These are phyloP conservation scores for Aureobasidium sp. DNA, from an alignment of 2,329 filamentous ascomycete species.

Conservation along the genomic window DNA sequence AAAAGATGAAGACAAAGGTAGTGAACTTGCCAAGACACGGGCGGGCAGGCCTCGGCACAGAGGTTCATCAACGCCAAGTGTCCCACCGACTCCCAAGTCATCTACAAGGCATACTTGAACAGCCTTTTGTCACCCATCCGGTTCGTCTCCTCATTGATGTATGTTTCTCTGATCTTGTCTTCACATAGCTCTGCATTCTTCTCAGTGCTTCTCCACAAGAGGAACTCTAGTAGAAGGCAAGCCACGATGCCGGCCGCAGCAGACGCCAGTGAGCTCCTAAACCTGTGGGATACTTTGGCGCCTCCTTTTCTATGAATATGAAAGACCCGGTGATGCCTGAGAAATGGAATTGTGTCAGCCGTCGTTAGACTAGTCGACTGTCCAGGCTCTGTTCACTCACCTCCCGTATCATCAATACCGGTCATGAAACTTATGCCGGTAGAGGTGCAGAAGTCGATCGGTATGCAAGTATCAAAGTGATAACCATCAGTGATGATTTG, in stretches of 20 bases:
- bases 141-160: slow-evolving; percentile 28
- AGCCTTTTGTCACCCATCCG: slow-evolving; percentile 32
- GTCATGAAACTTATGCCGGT: no score
- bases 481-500: no score
- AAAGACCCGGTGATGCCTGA: slow-evolving; percentile 27
- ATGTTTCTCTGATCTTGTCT: slow-evolving; percentile 27
- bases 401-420: no score
- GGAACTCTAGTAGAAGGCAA: slow-evolving; percentile 23
- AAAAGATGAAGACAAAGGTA: no score
- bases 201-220: slow-evolving; percentile 27
- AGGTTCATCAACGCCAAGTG: no score
- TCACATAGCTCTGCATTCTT: slow-evolving; percentile 21
- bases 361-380: no score
- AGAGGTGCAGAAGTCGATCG: no score
- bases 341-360: not conserved
- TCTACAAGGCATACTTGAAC: slow-evolving; percentile 29
- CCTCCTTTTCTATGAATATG: slow-evolving; percentile 24
- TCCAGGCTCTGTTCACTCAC: no score
- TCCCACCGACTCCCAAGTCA: no score
- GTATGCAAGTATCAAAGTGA: no score
- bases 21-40: no score
- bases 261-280: slow-evolving; percentile 27
- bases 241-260: slow-evolving; percentile 20
- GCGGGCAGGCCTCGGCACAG: not conserved
- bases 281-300: slow-evolving; percentile 22